phyloP scores from a whole-genome alignment of 169 alveolate genomes.

The Eimeria praecox region DNA sequence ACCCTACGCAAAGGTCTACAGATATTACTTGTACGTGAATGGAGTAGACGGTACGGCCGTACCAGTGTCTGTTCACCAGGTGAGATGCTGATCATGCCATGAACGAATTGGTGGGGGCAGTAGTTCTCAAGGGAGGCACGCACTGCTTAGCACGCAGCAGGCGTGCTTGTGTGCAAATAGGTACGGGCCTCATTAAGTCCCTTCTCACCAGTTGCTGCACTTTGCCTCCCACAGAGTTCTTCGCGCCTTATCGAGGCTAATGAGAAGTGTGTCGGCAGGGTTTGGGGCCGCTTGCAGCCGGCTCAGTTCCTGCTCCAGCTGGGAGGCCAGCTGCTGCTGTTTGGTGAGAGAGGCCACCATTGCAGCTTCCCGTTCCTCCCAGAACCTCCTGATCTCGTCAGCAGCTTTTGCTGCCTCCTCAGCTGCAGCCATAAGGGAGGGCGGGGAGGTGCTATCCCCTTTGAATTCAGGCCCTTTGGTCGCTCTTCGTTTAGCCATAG shows the following conservation, averaged over 20 bases:
- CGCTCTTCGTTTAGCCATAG: neutral
- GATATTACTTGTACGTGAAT: neutral
- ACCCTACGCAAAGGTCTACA: neutral
- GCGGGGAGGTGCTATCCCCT: neutral
- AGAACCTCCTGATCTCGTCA: neutral
- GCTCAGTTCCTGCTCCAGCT: constrained; percentile 21
- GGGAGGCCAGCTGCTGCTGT: neutral
- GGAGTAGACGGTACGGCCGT: neutral
- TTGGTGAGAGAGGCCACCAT: neutral
- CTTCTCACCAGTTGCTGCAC: constrained; percentile 6
- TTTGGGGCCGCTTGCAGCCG: neutral
- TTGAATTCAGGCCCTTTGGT: neutral
- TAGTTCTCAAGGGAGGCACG: no score
- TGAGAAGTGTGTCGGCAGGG: neutral
- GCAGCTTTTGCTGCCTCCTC: constrained; percentile 36
- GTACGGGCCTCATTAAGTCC: no score
- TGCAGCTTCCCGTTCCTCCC: constrained; percentile 19
- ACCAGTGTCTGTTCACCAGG: neutral
- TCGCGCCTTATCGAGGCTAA: neutral
- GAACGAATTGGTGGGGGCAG: neutral
- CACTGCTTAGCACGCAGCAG: neutral
- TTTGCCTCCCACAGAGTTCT: constrained; percentile 25
- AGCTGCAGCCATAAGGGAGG: neutral
- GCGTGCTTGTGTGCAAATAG: no score
- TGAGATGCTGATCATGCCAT: neutral